Conservation (phyloP, 257 asterid species). For the Primulina huaijiensis region DNA sequence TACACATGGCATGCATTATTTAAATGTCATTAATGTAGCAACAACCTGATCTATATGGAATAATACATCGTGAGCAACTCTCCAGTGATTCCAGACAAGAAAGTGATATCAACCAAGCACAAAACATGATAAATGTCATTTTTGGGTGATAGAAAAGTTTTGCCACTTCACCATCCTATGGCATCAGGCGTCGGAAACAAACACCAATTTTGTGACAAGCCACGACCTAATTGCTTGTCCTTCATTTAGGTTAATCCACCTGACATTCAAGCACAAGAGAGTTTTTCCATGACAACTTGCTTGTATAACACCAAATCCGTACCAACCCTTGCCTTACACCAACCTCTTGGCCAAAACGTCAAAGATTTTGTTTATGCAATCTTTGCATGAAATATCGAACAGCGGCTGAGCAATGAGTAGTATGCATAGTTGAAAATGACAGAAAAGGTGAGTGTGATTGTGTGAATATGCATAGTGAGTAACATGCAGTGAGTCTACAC, state of each 20-base stretch:
- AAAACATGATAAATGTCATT: neutral
- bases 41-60: constrained; percentile 20
- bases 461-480: no score
- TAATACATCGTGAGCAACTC: constrained; percentile 9
- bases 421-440: neutral
- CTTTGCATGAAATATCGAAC: neutral
- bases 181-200: constrained; percentile 6
- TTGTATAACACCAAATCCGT: neutral
- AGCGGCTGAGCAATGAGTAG: neutral
- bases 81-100: constrained; percentile 23
- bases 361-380: neutral
- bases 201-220: neutral
- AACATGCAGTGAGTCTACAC: neutral
- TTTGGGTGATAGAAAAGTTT: constrained; percentile 1
- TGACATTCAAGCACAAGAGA: neutral
- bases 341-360: neutral
- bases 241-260: neutral
- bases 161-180: constrained; percentile 10
- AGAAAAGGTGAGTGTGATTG: no score
- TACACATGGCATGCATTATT: neutral
- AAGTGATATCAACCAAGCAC: constrained; percentile 23
- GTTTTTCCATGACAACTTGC: neutral
- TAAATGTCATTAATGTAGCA: constrained; percentile 21
- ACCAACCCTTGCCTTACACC: neutral
- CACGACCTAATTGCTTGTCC: neutral